These are phyloP conservation scores for Lodderomyces orthopsilosis DNA, from an alignment of 1,139 yeast species.

Conservation along the genomic window DNA sequence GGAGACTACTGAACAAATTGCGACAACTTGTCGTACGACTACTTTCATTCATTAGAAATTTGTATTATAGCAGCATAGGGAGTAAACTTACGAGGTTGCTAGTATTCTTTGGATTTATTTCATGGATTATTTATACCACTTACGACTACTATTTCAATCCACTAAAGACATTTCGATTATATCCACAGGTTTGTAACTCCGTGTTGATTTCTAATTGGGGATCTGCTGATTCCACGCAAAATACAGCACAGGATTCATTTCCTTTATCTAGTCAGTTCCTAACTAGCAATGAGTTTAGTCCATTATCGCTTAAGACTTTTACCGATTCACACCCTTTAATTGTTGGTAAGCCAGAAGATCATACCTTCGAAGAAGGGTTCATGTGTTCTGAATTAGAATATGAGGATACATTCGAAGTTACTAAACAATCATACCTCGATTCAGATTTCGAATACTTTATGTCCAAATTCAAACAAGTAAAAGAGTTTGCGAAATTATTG, in stretches of 20 bases:
- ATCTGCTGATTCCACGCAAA: not conserved
- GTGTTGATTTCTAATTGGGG: not conserved
- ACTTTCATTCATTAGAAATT: not conserved
- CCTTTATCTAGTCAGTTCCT: constrained; percentile 2
- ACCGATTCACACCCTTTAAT: constrained; percentile 19
- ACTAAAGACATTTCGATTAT: not conserved
- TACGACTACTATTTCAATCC: constrained; percentile 1
- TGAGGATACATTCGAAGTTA: constrained; percentile 17
- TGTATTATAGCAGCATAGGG: not conserved
- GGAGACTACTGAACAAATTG: not conserved
- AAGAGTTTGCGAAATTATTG: constrained; percentile 18
- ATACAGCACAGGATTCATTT: not conserved
- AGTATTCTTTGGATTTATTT: not conserved
- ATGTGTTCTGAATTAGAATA: constrained; percentile 13
- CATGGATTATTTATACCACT: not conserved
- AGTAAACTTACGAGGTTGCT: not conserved
- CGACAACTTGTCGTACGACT: not conserved
- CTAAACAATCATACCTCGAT: constrained; percentile 17
- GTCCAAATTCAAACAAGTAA: constrained; percentile 14
- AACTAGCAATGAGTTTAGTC: not conserved
- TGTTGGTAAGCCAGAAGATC: constrained; percentile 12
- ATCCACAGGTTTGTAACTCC: not conserved
- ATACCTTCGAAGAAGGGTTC: constrained; percentile 10
- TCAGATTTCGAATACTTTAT: constrained; percentile 19
- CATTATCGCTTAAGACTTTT: constrained; percentile 12